These are phyloP conservation scores for Taphrina flavorubra DNA, from an alignment of 1,139 yeast species.

Conservation along the genomic window DNA sequence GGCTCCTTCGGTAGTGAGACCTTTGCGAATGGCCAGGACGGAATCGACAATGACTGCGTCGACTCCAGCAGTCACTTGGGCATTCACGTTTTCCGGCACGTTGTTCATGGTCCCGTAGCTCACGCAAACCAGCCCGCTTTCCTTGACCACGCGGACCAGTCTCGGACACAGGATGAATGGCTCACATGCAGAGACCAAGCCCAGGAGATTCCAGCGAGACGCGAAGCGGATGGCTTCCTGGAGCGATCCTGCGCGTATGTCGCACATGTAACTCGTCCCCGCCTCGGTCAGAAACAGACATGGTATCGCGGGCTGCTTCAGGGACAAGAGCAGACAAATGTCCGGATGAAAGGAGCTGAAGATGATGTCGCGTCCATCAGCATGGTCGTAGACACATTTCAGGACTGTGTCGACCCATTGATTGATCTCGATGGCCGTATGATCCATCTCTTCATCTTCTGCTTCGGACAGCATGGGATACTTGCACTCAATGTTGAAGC, in stretches of 20 bases:
- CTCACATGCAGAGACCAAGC: slow-evolving; percentile 87
- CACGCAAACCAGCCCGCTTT: slow-evolving; percentile 89
- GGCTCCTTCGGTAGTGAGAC: slow-evolving; percentile 19
- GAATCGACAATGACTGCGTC: slow-evolving; percentile 98
- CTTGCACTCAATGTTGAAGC: slow-evolving; percentile 89
- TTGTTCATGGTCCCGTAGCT: slow-evolving; percentile 88
- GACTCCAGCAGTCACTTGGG: slow-evolving; percentile 92
- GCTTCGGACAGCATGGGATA: slow-evolving; percentile 97
- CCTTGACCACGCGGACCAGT: slow-evolving; percentile 70
- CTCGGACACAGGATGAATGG: slow-evolving; percentile 88
- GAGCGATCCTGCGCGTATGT: slow-evolving; percentile 81
- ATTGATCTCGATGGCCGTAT: slow-evolving; percentile 81
- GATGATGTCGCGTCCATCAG: slow-evolving; percentile 80
- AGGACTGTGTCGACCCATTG: slow-evolving; percentile 75
- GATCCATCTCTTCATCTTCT: slow-evolving; percentile 85
- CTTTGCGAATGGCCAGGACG: slow-evolving; percentile 57
- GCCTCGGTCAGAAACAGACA: slow-evolving; percentile 86
- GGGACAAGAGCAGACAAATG: slow-evolving; percentile 77
- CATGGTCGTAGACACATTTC: slow-evolving; percentile 77
- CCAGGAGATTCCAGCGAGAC: slow-evolving; percentile 87
- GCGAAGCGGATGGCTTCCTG: slow-evolving; percentile 94
- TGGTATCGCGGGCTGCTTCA: slow-evolving; percentile 85
- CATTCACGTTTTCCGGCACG: slow-evolving; percentile 79
- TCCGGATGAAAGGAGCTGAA: slow-evolving; percentile 97
- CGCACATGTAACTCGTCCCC: slow-evolving; percentile 84